phyloP scores from a whole-genome alignment of 2,329 filamentous ascomycete genomes.

The Passalora sequoiae region DNA sequence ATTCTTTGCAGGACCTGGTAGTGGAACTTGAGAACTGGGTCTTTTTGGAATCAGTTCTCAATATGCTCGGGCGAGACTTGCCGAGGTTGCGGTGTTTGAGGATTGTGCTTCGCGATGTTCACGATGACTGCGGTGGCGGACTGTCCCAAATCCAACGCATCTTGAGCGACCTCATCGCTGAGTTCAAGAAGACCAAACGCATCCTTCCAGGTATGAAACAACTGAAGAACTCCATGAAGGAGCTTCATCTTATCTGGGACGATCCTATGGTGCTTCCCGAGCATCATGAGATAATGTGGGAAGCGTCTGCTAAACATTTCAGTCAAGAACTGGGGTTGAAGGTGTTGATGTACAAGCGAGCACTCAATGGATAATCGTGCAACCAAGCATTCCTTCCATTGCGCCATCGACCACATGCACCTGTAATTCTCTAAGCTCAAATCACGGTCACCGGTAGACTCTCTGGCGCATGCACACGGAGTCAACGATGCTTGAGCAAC shows the following conservation, averaged over 20 bases:
- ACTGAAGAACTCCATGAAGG: neutral
- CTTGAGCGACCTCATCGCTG: too few species aligned
- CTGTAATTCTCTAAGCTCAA: too few species aligned
- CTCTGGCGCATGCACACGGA: too few species aligned
- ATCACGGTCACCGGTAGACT: too few species aligned
- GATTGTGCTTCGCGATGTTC: neutral
- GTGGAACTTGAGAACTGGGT: neutral
- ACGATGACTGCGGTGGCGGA: neutral
- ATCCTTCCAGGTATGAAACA: too few species aligned
- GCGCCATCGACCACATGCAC: too few species aligned
- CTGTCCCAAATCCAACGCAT: too few species aligned
- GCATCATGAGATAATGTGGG: neutral
- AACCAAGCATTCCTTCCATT: too few species aligned
- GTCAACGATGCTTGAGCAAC: too few species aligned
- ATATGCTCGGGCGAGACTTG: neutral
- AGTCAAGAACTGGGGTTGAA: neutral
- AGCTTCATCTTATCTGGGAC: constrained; percentile 2
- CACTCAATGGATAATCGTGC: too few species aligned
- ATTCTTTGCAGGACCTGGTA: neutral
- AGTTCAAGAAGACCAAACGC: too few species aligned
- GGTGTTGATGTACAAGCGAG: too few species aligned
- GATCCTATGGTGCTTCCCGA: neutral
- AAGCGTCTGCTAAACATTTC: neutral
- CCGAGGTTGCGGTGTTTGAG: neutral
- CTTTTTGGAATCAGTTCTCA: neutral